These are phyloP conservation scores for Debaryomyces robertsiae DNA, from an alignment of 1,139 yeast genomes.

Conservation along the genomic window DNA sequence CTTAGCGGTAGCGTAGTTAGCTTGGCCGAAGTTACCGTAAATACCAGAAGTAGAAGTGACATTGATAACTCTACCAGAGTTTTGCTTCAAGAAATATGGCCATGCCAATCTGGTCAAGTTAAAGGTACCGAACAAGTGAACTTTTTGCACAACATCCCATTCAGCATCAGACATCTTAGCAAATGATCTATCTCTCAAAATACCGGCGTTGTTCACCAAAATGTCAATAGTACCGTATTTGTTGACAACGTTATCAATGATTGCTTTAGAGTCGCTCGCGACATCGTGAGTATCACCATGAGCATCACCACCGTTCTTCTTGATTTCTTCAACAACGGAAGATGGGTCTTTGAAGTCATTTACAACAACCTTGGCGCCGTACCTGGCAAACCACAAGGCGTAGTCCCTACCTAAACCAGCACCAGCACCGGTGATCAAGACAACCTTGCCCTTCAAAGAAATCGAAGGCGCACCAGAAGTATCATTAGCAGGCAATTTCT, in stretches of 20 bases:
- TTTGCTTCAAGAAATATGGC: slow-evolving; percentile 82
- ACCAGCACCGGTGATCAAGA: slow-evolving; percentile 93
- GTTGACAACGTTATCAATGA: slow-evolving; percentile 76
- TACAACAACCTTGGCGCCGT: slow-evolving; percentile 94
- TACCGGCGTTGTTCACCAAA: slow-evolving; percentile 91
- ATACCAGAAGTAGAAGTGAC: slow-evolving; percentile 95
- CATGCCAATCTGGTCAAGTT: slow-evolving; percentile 87
- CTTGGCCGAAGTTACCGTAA: slow-evolving; percentile 97
- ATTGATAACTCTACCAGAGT: slow-evolving; percentile 81
- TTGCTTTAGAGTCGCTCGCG: slow-evolving; percentile 72
- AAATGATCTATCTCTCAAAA: slow-evolving; percentile 87
- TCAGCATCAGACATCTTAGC: slow-evolving; percentile 80
- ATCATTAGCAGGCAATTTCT: slow-evolving; percentile 58
- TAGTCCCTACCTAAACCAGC: slow-evolving; percentile 93
- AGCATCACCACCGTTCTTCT: slow-evolving; percentile 76
- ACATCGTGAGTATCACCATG: slow-evolving; percentile 83
- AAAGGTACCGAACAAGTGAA: slow-evolving; percentile 83
- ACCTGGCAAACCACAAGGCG: slow-evolving; percentile 80
- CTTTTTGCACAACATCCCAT: slow-evolving; percentile 81
- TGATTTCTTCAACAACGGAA: slow-evolving; percentile 76
- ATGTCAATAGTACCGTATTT: slow-evolving; percentile 85
- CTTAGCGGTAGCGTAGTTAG: slow-evolving; percentile 94
- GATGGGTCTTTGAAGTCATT: slow-evolving; percentile 85
- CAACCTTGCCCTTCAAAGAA: slow-evolving; percentile 80
- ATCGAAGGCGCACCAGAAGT: slow-evolving; percentile 50